Evolutionary conservation across 352 stramenopile species (phyloP), one percentile per base, ranked within the genome.

Genomic region (Phytopythium oedochilum): DNA sequence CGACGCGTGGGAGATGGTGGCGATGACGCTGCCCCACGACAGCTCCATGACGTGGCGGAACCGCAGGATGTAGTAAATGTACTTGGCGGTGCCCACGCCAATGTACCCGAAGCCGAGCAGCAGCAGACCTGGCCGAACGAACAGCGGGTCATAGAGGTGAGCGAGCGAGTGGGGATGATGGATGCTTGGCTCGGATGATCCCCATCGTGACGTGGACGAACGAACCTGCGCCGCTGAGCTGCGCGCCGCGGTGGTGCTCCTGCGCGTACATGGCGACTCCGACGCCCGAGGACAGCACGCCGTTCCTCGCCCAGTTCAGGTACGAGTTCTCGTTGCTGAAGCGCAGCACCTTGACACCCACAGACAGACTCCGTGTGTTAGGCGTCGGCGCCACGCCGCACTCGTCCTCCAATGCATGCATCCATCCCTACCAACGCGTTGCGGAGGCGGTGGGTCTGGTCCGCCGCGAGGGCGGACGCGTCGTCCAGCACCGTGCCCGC

Each of bases 251-350:
- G 57, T 94, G 84, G 61, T 94, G 84, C 63, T 94, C 84, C 64
- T 94, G 84, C 28, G 84, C 84, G 56, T 94, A 94, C 84, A 94
- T 94, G 31, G 82, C 84, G 35, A 94, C 84, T 25, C 84, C 84
- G 40, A 94, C 84, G 15, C 65, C 73, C 10, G 84, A 94, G 12
- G 84, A 90, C 40, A 94, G 43, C 39, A 94, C 84, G 31, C 84
- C 84, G 51, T 94, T 94, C 61, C 84, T 72, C 34, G 84, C 82
- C 84, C 84, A 94, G 64, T 94, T 94, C 55, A 94, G 53, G 57
- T 92, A 94, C 66, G 84, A 94, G 62, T 89, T 91, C 55, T 94
- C 84, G 47, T 94, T 94, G 60, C 78, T 89, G 60, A 94, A 94
- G 58, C 84, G 82, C 31, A 94, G 69, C 22, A 75, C 60, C 84